phyloP scores from a whole-genome alignment of 257 asterid genomes.

The Lavandula angustifolia region DNA sequence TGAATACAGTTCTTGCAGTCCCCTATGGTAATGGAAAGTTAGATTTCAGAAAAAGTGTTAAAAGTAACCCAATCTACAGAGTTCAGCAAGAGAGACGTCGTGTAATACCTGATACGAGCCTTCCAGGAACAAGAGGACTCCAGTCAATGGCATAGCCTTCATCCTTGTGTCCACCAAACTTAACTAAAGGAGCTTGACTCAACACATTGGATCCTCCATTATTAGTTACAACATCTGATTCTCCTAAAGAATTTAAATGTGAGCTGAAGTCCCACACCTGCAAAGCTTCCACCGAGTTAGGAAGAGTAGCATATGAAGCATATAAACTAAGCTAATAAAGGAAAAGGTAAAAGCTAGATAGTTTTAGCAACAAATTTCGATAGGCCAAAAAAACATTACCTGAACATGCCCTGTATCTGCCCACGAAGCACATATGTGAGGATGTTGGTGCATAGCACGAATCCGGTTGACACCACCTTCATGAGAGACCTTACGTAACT shows the following conservation, averaged over 20 bases:
- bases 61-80: neutral
- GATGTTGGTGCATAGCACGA: conserved; percentile 84
- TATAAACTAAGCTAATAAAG: too few relatives aligned
- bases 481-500: conserved; percentile 71
- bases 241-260: conserved; percentile 68
- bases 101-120: conserved; percentile 73
- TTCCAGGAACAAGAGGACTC: conserved; percentile 92
- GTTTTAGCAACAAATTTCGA: too few relatives aligned
- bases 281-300: conserved; percentile 28
- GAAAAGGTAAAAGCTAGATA: neutral
- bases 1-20: conserved; percentile 84
- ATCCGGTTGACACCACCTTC: conserved; percentile 86
- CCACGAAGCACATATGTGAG: conserved; percentile 96
- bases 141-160: conserved; percentile 98
- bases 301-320: conserved; percentile 1
- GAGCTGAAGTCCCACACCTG: conserved; percentile 97
- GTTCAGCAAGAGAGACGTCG: conserved; percentile 32
- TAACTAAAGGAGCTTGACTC: conserved; percentile 73
- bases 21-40: conserved; percentile 43
- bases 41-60: neutral
- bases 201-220: neutral
- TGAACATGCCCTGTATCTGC: conserved; percentile 81
- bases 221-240: conserved; percentile 34
- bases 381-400: conserved; percentile 39
- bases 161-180: conserved; percentile 83